A percentile compares a stretch with the other conserved stretches of the same genome.
These are phyloP conservation scores for Leucocoprinus sp. DNA, from an alignment of 768 basidiomycete species.

Conservation along the genomic window DNA sequence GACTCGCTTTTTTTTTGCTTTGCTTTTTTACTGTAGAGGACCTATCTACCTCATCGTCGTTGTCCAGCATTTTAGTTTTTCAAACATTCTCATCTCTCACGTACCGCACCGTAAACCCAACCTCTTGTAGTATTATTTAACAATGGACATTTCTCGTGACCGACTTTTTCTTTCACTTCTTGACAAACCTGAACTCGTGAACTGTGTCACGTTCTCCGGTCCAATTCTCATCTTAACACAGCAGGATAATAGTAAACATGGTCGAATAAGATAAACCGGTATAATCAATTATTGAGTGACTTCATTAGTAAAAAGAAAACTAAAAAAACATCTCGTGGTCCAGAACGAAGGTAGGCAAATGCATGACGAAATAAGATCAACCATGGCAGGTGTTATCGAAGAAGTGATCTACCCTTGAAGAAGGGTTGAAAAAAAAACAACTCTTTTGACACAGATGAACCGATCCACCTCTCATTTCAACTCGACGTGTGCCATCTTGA, in stretches of 20 bases:
- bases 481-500: neutral
- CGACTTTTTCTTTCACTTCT: too few species aligned
- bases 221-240: too few species aligned
- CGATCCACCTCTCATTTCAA: neutral
- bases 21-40: neutral
- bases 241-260: too few species aligned
- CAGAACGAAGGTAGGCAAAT: too few species aligned
- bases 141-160: too few species aligned
- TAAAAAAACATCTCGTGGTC: too few species aligned
- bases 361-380: too few species aligned
- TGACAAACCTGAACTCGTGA: too few species aligned
- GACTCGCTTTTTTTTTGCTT: slow-evolving; percentile 12
- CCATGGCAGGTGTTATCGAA: too few species aligned
- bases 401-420: neutral
- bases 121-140: too few species aligned
- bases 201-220: neutral
- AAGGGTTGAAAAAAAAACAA: neutral
- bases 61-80: neutral
- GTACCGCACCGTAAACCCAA: too few species aligned
- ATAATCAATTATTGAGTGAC: slow-evolving; percentile 1
- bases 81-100: neutral
- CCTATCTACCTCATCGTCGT: neutral
- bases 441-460: neutral
- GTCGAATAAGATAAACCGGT: slow-evolving; percentile 9
- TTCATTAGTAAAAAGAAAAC: slow-evolving; percentile 6